Percentiles rank a stretch among this genome's conserved stretches.
These are phyloP conservation scores for Nakaseomyces sp. DNA, from an alignment of 1,139 yeast species.

Conservation along the genomic window DNA sequence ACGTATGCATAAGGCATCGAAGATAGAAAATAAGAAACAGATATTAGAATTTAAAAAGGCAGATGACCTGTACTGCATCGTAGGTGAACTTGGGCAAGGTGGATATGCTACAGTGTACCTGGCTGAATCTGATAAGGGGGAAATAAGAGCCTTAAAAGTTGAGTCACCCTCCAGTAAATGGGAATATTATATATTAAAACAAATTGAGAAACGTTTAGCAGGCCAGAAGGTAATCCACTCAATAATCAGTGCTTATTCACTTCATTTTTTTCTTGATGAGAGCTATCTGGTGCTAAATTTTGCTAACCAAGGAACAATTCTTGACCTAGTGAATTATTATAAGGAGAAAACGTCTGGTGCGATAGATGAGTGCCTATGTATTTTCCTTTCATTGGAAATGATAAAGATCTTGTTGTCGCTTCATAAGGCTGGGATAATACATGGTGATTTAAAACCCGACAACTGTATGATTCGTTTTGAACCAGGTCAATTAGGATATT, in stretches of 20 bases:
- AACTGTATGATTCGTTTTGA: conserved; percentile 70
- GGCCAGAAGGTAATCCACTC: conserved; percentile 32
- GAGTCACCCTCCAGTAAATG: conserved; percentile 66
- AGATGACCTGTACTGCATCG: conserved; percentile 46
- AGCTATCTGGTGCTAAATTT: conserved; percentile 66
- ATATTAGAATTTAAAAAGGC: conserved; percentile 34
- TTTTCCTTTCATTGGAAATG: conserved; percentile 57
- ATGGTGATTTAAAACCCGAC: conserved; percentile 82
- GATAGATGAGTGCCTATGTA: conserved; percentile 53
- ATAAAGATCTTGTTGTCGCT: conserved; percentile 51
- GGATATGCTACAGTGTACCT: conserved; percentile 75
- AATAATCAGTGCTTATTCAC: conserved; percentile 44
- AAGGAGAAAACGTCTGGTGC: conserved; percentile 26
- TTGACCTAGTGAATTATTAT: conserved; percentile 58
- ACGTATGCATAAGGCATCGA: conserved; percentile 33
- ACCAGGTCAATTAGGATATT: conserved; percentile 25
- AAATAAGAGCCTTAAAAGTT: conserved; percentile 59
- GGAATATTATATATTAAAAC: conserved; percentile 70
- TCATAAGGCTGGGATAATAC: conserved; percentile 61
- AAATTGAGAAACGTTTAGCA: conserved; percentile 37
- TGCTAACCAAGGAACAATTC: conserved; percentile 62
- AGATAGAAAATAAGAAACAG: conserved; percentile 33
- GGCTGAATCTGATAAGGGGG: conserved; percentile 56
- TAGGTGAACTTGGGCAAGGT: conserved; percentile 64
- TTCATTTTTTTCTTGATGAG: conserved; percentile 60